Evolutionary conservation across 495 filamentous ascomycete species (phyloP).

Genomic region (Beverwykella pulmonaria): DNA sequence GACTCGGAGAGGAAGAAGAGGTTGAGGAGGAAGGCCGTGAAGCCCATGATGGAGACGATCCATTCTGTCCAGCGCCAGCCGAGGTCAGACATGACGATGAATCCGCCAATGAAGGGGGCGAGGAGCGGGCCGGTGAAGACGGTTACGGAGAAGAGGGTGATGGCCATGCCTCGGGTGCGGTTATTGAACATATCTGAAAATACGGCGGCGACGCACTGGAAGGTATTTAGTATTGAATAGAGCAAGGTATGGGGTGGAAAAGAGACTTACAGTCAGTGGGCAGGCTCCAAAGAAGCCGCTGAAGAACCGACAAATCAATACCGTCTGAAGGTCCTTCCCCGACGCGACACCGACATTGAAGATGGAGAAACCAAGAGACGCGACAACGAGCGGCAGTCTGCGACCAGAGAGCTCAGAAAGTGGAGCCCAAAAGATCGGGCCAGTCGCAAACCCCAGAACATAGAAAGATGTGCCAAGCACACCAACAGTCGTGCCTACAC

Average conservation of each 20-base stretch:
- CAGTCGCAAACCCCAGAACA: constrained; percentile 71
- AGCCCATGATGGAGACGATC: constrained; percentile 72
- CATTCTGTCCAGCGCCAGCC: constrained; percentile 92
- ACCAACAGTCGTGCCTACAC: constrained; percentile 62
- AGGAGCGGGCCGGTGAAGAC: constrained; percentile 82
- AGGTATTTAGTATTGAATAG: neutral
- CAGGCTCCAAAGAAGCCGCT: constrained; percentile 73
- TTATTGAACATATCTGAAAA: constrained; percentile 90
- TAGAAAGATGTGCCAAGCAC: constrained; percentile 69
- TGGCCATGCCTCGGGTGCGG: constrained; percentile 73
- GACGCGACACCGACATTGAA: constrained; percentile 73
- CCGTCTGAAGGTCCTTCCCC: constrained; percentile 78
- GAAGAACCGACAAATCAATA: constrained; percentile 84
- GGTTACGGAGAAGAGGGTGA: constrained; percentile 80
- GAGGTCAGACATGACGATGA: constrained; percentile 67
- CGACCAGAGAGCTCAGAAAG: constrained; percentile 79
- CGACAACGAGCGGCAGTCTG: constrained; percentile 67
- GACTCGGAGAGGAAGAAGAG: constrained; percentile 78
- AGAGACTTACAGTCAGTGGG: constrained; percentile 66
- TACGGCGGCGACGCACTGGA: constrained; percentile 67
- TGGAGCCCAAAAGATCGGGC: constrained; percentile 64
- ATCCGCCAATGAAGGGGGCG: constrained; percentile 83
- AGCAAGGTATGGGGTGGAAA: neutral
- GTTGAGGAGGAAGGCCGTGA: constrained; percentile 67
- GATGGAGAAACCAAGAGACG: constrained; percentile 77